A percentile compares a stretch with the other conserved stretches of the same genome.
These are phyloP conservation scores for Pelargonium fulgidum DNA, from an alignment of 441 rosid species.

Conservation along the genomic window DNA sequence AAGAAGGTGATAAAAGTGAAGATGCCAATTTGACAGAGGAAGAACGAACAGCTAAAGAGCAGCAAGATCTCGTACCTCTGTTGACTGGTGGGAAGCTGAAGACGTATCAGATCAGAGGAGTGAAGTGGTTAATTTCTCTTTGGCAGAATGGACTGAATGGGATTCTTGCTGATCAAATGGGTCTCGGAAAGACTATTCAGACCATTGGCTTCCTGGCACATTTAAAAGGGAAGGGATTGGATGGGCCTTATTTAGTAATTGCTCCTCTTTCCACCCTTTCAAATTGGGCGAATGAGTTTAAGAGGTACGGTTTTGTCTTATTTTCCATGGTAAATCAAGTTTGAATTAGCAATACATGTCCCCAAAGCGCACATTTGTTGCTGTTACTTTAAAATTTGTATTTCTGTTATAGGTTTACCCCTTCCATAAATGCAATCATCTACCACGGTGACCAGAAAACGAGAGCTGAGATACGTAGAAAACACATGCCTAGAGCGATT, in stretches of 20 bases:
- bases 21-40: slow-evolving; percentile 61
- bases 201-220: slow-evolving; percentile 90
- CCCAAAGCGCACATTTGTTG: neutral
- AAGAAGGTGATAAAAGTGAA: slow-evolving; percentile 39
- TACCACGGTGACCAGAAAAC: slow-evolving; percentile 72
- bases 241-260: slow-evolving; percentile 86
- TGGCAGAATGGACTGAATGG: slow-evolving; percentile 98
- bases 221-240: slow-evolving; percentile 71
- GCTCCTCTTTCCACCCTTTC: slow-evolving; percentile 96
- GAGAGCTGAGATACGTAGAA: slow-evolving; percentile 64
- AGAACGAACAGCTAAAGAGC: slow-evolving; percentile 69
- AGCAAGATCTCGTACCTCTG: slow-evolving; percentile 75
- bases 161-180: slow-evolving; percentile 99
- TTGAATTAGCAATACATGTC: slow-evolving; percentile 11
- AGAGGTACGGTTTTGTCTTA: slow-evolving; percentile 41
- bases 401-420: slow-evolving; percentile 43
- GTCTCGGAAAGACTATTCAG: slow-evolving; percentile 98
- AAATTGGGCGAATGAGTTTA: slow-evolving; percentile 81
- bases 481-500: slow-evolving; percentile 62
- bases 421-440: slow-evolving; percentile 62
- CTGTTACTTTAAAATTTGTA: too few species aligned
- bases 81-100: slow-evolving; percentile 87
- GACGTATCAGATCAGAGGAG: slow-evolving; percentile 86
- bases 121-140: slow-evolving; percentile 89
- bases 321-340: slow-evolving; percentile 12